phyloP scores from a whole-genome alignment of 805 yeast genomes.

The Blastobotrys chiropterorum region DNA sequence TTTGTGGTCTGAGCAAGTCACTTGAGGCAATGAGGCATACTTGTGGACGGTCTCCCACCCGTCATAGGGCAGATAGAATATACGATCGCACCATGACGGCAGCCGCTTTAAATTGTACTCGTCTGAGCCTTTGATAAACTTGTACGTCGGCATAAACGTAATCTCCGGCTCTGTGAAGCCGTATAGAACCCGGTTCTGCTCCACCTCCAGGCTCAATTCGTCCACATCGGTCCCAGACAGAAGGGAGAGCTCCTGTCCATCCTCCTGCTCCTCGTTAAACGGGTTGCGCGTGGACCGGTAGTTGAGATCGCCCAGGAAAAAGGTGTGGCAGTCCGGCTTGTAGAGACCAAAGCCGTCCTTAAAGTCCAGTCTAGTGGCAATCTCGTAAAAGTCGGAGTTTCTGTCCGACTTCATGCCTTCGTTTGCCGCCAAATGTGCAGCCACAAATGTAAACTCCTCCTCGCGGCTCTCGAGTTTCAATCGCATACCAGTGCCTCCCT shows the following conservation, averaged over 20 bases:
- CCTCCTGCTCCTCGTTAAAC: conserved; percentile 10
- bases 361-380: conserved; percentile 52
- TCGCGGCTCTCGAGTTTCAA: conserved; percentile 31
- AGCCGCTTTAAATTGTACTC: conserved; percentile 51
- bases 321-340: conserved; percentile 51
- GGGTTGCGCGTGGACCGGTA: conserved; percentile 48
- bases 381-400: conserved; percentile 43
- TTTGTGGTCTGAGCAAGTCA: conserved; percentile 67
- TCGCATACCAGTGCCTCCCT: conserved; percentile 68
- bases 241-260: neutral
- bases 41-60: conserved; percentile 25
- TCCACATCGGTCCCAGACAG: conserved; percentile 33
- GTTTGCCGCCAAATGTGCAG: conserved; percentile 70
- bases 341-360: conserved; percentile 50
- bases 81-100: conserved; percentile 91
- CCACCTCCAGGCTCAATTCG: conserved; percentile 43
- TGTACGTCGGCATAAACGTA: conserved; percentile 73
- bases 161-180: conserved; percentile 67
- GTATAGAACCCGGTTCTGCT: conserved; percentile 37
- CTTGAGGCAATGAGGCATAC: conserved; percentile 45
- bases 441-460: conserved; percentile 52
- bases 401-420: conserved; percentile 59
- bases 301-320: conserved; percentile 81
- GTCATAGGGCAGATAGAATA: conserved; percentile 50
- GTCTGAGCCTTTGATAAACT: conserved; percentile 48